A percentile compares a stretch with the other conserved stretches of the same genome.
phyloP scores from a whole-genome alignment of 1,284 basidiomycete species.

The Trichosporon sp. region DNA sequence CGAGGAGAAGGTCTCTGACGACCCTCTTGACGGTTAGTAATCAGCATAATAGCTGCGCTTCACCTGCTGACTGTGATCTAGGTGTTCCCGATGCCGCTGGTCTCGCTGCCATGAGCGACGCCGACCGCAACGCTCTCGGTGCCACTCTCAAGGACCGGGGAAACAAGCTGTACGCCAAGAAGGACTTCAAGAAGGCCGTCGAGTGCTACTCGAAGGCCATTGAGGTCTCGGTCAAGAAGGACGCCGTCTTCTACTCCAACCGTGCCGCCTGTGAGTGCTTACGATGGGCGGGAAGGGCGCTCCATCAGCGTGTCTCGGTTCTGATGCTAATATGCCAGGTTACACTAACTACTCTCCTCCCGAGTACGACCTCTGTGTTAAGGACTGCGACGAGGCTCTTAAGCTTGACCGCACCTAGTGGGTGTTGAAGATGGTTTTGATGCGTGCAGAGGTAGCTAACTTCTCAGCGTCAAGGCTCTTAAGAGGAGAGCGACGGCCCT shows the following conservation, averaged over 20 bases:
- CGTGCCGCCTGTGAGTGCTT: slow-evolving; percentile 81
- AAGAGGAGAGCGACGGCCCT: slow-evolving; percentile 87
- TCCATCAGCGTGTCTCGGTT: neutral
- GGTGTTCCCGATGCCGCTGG: slow-evolving; percentile 45
- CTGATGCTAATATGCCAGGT: slow-evolving; percentile 59
- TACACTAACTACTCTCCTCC: slow-evolving; percentile 89
- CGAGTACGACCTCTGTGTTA: slow-evolving; percentile 79
- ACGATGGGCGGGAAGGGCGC: slow-evolving; percentile 25
- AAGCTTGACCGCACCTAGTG: slow-evolving; percentile 77
- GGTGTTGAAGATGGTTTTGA: slow-evolving; percentile 21
- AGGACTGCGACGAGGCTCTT: slow-evolving; percentile 88
- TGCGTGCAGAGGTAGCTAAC: too few relatives aligned
- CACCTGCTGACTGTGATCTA: slow-evolving; percentile 3
- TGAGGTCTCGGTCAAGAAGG: slow-evolving; percentile 75
- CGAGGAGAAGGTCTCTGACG: slow-evolving; percentile 40
- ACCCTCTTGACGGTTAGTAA: slow-evolving; percentile 53
- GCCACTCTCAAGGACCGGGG: slow-evolving; percentile 83
- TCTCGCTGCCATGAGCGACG: slow-evolving; percentile 44
- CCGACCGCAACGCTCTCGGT: slow-evolving; percentile 72
- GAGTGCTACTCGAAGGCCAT: slow-evolving; percentile 91
- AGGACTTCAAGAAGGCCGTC: slow-evolving; percentile 75
- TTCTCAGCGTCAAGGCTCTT: slow-evolving; percentile 78
- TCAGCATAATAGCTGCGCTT: neutral
- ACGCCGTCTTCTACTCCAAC: slow-evolving; percentile 96
- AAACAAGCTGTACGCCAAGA: slow-evolving; percentile 82